These are phyloP conservation scores for Colletotrichum truncatum DNA, from an alignment of 2,329 filamentous ascomycete genomes.

Conservation along the genomic window DNA sequence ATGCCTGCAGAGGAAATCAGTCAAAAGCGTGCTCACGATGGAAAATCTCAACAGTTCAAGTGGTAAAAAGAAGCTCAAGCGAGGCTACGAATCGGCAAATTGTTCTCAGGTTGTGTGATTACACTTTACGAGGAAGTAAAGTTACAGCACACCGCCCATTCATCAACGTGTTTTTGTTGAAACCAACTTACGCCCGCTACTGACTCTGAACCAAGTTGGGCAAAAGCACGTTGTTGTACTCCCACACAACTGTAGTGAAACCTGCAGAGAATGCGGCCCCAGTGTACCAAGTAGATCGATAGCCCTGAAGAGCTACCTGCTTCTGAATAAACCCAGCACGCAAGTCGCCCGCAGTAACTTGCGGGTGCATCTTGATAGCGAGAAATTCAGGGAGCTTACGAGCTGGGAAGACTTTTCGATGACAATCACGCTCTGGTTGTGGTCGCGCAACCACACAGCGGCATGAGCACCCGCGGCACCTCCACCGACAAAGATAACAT, in stretches of 20 bases:
- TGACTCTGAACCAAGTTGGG: slow-evolving; percentile 28
- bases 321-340: slow-evolving; percentile 49
- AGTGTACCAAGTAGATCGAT: slow-evolving; percentile 54
- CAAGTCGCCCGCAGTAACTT: slow-evolving; percentile 44
- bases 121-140: no score
- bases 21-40: no score
- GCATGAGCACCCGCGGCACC: slow-evolving; percentile 50
- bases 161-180: no score
- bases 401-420: slow-evolving; percentile 47
- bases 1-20: no score
- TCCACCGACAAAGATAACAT: slow-evolving; percentile 50
- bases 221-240: slow-evolving; percentile 40
- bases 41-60: no score
- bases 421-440: slow-evolving; percentile 46
- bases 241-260: slow-evolving; percentile 44
- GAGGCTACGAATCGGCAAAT: no score
- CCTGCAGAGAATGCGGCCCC: slow-evolving; percentile 47
- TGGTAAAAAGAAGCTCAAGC: no score
- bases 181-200: no score
- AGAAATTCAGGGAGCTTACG: slow-evolving; percentile 28
- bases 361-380: slow-evolving; percentile 45
- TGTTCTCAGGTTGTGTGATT: no score
- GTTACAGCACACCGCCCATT: no score
- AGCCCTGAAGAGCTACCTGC: slow-evolving; percentile 52
- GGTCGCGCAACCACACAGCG: slow-evolving; percentile 47